These are phyloP conservation scores for Kluyveromyces aestuarii DNA, from an alignment of 805 yeast genomes.

Conservation along the genomic window DNA sequence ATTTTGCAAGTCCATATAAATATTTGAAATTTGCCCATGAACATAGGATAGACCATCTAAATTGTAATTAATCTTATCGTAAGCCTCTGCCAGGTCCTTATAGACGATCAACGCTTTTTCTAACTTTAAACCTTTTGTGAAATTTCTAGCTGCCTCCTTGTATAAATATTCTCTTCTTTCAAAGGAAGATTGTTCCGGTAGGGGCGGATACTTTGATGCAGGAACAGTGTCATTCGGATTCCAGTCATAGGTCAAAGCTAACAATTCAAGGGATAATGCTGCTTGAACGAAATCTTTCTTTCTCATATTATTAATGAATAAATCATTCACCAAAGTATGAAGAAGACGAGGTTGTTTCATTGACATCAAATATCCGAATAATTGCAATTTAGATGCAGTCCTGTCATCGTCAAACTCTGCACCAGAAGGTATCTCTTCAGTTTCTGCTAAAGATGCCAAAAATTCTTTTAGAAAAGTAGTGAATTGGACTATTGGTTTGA, in stretches of 20 bases:
- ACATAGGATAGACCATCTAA: constrained; percentile 65
- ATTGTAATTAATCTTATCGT: constrained; percentile 65
- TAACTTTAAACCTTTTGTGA: constrained; percentile 59
- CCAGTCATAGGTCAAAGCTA: constrained; percentile 76
- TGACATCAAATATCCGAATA: constrained; percentile 66
- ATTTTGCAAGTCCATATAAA: constrained; percentile 58
- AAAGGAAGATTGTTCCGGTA: constrained; percentile 76
- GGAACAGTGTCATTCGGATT: constrained; percentile 47
- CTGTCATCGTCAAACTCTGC: constrained; percentile 83
- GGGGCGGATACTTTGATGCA: constrained; percentile 50
- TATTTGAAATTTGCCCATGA: constrained; percentile 54
- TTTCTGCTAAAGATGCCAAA: constrained; percentile 54
- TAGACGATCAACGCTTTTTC: constrained; percentile 76
- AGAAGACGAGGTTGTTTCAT: constrained; percentile 74
- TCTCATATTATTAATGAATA: constrained; percentile 54
- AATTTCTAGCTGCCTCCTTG: constrained; percentile 61
- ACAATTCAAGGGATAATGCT: constrained; percentile 66
- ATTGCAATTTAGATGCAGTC: constrained; percentile 66
- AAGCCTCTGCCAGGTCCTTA: constrained; percentile 68
- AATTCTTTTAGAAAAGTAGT: constrained; percentile 51
- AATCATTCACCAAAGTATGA: constrained; percentile 66
- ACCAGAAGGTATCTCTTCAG: constrained; percentile 67
- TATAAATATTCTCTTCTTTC: constrained; percentile 68
- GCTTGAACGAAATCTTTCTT: constrained; percentile 70
- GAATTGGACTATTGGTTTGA: constrained; percentile 38